Base-by-base conservation (phyloP, 2,329 filamentous ascomycete genomes). In the Pseudogymnoascus sp. region DNA sequence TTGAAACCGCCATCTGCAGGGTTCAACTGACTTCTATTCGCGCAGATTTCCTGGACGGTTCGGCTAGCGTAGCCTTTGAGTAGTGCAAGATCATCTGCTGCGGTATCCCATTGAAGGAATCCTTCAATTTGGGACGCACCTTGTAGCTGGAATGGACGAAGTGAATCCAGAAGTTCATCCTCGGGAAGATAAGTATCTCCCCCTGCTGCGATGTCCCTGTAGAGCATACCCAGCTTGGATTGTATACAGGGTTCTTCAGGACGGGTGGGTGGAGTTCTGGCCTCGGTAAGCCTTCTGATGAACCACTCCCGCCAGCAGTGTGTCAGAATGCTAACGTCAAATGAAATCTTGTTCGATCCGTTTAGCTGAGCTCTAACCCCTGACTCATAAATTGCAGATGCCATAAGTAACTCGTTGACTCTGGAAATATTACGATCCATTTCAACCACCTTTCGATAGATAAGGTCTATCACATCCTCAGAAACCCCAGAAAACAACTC, bases 231-330 rank as follows among this genome's bases (percentile, higher is more conserved):
- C 3, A 53, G 63, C 17, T 60, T 65, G 10, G 21, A 62, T 11
- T 61, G 40, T 7, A 29, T 17, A 7, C 50, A 10, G 13, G 42
- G 4, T 21, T 61, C 60, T 11, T 5, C 11, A 19, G 23, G 61
- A 59, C 6, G 61, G 60, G 31, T 33, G 7, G 5, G n/a, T 42
- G 23, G 26, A 15, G 38, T 50, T 29, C 4, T 10, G 2, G 44
- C 44, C 23, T 29, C 7, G 6, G 0, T 2, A 7, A 67, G n/a
- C 1, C 44, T 60, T 2, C 31, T 31, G n/a, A 10, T 17, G 50
- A 71, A 68, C 70, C 70, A 71, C 38, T 72, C 68, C 4, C 65
- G 65, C 70, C 70, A 72, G 4, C 65, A 23, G 26, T 67, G 64
- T 4, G 65, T 66, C 7, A 70, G 35, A 26, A 66, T 37, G 64